Base-by-base conservation (phyloP, 108 stramenopile species). In the Schizochytrium sp. region DNA sequence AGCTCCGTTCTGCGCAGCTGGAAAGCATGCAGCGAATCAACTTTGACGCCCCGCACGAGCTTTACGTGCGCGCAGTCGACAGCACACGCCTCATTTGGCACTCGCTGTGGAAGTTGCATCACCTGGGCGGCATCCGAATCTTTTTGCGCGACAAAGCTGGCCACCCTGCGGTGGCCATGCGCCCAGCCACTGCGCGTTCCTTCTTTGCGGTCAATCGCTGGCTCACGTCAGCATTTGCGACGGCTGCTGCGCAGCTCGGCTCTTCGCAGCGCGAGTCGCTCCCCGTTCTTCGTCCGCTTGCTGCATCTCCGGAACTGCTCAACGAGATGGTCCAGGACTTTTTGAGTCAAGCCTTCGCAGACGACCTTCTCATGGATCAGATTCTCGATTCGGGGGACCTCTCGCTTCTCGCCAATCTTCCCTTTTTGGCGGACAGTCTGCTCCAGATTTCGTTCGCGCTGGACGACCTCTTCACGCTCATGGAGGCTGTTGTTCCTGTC, bases 121-220 rank as follows among this genome's bases (percentile, higher is more conserved):
- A 83, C 76, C 45, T 83, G 8, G 76, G 76, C 51, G 76, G 76
- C 23, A 83, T 83, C 76, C 76, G 76, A 12, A 47, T 83, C 25
- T 83, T 45, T 23, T 18, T 83, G 18, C 45, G 76, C 25, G 76
- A 83, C 51, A 53, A 83, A 23, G 51, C 19, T 6, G 76, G 76
- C 76, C 3, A 83, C 19, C 76, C 76, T 12, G 28, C 45, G n/a
- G 48, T 47, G 10, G 51, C 76, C 19, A 53, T 53, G 45, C 51
- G 25, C 1, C 76, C 76, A 3, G 1, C 45, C 19, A 53, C 51
- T 0, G 76, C 76, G 45, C 6, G 76, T 6, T 53, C 45, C 51
- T 53, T 83, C 25, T 53, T 83, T 3, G 76, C 76, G 23, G 76
- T 83, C 45, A 83, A 83, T 53, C 76, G 76, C 45, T 53, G 45